Conservation (phyloP, 169 alveolate species). For the Besnoitia besnoiti region DNA sequence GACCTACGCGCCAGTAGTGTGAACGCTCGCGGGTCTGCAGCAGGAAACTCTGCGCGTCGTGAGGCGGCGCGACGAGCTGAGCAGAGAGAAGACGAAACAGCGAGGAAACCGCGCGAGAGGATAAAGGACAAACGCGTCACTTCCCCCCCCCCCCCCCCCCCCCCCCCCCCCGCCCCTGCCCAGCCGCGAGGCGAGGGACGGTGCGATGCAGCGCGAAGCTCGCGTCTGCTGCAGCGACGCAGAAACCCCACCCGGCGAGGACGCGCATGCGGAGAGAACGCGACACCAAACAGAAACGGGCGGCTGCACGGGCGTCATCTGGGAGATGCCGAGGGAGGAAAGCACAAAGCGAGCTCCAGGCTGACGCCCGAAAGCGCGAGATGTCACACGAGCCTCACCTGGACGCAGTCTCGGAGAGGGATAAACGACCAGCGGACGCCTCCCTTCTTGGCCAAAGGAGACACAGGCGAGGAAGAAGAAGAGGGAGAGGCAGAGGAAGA, state of each 20-base stretch:
- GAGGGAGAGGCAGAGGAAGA: background rate
- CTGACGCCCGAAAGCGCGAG: background rate
- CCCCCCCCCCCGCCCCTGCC: too few relatives aligned
- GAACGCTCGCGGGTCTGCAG: conserved; percentile 9
- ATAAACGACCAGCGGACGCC: background rate
- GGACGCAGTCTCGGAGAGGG: background rate
- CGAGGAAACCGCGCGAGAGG: background rate
- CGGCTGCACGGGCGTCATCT: background rate
- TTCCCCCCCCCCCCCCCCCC: too few relatives aligned
- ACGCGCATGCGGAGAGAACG: background rate
- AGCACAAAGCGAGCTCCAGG: background rate
- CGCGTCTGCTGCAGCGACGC: too few relatives aligned
- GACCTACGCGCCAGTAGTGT: conserved; percentile 4
- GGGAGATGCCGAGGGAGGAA: background rate
- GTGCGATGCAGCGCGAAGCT: too few relatives aligned
- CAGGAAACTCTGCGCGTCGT: conserved; percentile 13
- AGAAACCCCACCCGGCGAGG: too few relatives aligned
- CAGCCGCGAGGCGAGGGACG: too few relatives aligned
- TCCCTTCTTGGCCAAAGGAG: background rate
- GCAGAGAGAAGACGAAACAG: background rate
- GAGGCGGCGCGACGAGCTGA: conserved; percentile 10
- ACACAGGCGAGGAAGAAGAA: background rate
- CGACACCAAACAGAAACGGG: background rate
- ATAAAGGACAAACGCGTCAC: background rate
- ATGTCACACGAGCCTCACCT: background rate